Conservation (phyloP, 805 yeast genomes). For the Clavispora asparagi region DNA sequence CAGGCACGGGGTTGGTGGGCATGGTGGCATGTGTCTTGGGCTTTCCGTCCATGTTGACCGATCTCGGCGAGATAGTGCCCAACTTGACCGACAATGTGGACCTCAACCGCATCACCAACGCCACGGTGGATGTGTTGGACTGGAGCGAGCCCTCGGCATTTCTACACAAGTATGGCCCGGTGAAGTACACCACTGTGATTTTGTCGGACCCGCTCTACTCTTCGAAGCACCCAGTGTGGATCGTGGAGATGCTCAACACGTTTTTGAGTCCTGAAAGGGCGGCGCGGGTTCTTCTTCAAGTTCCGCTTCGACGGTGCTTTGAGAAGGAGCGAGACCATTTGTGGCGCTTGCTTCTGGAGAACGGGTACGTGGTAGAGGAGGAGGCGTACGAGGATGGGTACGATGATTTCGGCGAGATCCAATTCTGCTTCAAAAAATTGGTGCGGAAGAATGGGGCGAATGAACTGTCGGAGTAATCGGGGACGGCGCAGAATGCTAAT, state of each 20-base stretch:
- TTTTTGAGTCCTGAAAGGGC: slow-evolving; percentile 34
- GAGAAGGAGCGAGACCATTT: slow-evolving; percentile 58
- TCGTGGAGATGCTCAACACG: slow-evolving; percentile 50
- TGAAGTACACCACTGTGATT: slow-evolving; percentile 53
- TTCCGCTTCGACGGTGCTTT: slow-evolving; percentile 69
- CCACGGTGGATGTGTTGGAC: slow-evolving; percentile 55
- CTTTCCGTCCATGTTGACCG: slow-evolving; percentile 54
- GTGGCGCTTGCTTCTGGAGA: slow-evolving; percentile 47
- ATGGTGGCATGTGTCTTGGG: slow-evolving; percentile 60
- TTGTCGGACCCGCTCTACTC: slow-evolving; percentile 90
- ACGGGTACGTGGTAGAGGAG: slow-evolving; percentile 29
- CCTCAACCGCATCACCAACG: slow-evolving; percentile 37
- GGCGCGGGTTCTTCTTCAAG: slow-evolving; percentile 57
- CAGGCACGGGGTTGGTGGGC: slow-evolving; percentile 93
- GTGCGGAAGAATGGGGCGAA: background rate
- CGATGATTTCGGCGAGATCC: slow-evolving; percentile 81
- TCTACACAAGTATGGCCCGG: slow-evolving; percentile 15
- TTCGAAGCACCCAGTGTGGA: slow-evolving; percentile 70
- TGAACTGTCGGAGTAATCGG: no score
- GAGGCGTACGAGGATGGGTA: slow-evolving; percentile 54
- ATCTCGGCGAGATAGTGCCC: slow-evolving; percentile 68
- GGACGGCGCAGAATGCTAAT: no score
- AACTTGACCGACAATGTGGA: slow-evolving; percentile 59
- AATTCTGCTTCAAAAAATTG: slow-evolving; percentile 47
- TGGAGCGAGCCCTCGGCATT: slow-evolving; percentile 64